phyloP scores from a whole-genome alignment of 441 rosid genomes.

The Populus hybrid region DNA sequence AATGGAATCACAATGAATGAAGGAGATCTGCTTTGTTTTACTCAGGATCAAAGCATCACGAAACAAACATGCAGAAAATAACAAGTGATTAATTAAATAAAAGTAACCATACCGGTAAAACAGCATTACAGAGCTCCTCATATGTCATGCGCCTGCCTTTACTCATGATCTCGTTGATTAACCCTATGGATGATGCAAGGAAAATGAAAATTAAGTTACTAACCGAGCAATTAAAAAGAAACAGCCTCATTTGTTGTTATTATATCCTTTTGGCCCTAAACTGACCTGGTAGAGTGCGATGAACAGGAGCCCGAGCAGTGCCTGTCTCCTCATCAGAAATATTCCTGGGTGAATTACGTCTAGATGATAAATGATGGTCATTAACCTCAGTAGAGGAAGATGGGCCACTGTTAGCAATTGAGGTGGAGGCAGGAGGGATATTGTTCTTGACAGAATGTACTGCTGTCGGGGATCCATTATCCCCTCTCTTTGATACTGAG shows the following conservation, averaged over 20 bases:
- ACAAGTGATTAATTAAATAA: background rate
- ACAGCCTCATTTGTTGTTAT: background rate
- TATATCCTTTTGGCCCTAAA: background rate
- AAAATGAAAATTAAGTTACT: background rate
- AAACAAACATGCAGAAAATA: slow-evolving; percentile 11
- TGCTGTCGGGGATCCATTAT: slow-evolving; percentile 36
- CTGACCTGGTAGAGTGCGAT: slow-evolving; percentile 73
- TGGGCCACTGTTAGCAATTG: slow-evolving; percentile 72
- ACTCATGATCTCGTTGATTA: slow-evolving; percentile 93
- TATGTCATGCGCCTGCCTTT: slow-evolving; percentile 89
- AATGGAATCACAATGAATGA: slow-evolving; percentile 20
- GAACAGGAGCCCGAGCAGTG: slow-evolving; percentile 47
- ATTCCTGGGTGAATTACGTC: slow-evolving; percentile 60
- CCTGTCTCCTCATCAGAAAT: slow-evolving; percentile 72
- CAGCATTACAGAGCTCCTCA: slow-evolving; percentile 95
- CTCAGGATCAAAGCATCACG: background rate
- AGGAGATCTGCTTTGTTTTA: background rate
- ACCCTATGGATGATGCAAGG: slow-evolving; percentile 33
- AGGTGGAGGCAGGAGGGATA: slow-evolving; percentile 38
- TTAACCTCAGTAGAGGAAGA: slow-evolving; percentile 68
- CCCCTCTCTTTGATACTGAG: slow-evolving; percentile 42
- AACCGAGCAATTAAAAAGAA: background rate
- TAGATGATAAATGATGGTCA: slow-evolving; percentile 54
- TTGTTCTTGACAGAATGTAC: slow-evolving; percentile 37
- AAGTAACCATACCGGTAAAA: slow-evolving; percentile 64